A percentile compares a stretch with the other conserved stretches of the same genome.
Conservation (phyloP, 129 eudicot species). For the Silybum marianum region DNA sequence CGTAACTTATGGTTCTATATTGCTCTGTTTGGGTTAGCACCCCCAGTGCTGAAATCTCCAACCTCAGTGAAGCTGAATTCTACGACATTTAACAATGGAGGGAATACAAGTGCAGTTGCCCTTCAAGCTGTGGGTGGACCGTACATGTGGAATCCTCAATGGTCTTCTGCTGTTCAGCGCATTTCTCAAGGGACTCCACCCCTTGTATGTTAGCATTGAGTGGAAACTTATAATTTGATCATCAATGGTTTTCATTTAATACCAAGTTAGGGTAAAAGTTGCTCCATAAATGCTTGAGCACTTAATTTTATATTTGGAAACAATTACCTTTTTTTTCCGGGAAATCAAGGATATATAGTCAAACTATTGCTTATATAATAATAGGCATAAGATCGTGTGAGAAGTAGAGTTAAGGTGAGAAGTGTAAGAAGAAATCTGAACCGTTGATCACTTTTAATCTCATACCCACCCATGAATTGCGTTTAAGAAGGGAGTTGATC, state of each 20-base stretch:
- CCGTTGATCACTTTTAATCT: too few relatives aligned
- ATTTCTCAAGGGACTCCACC: constrained; percentile 99
- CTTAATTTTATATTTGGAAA: neutral
- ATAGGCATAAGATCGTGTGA: too few relatives aligned
- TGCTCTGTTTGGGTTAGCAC: constrained; percentile 98
- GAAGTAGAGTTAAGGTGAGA: too few relatives aligned
- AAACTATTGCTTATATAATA: neutral
- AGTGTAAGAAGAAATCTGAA: too few relatives aligned
- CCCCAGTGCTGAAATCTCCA: constrained; percentile 72
- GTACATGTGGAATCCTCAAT: constrained; percentile 90
- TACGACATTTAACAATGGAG: constrained; percentile 74
- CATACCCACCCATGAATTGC: too few relatives aligned
- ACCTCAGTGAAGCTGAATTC: constrained; percentile 60
- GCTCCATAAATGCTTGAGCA: neutral
- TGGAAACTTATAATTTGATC: constrained; percentile 3
- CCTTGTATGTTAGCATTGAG: constrained; percentile 65
- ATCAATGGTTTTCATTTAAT: constrained; percentile 2
- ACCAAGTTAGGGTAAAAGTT: constrained; percentile 15
- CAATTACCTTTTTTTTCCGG: neutral
- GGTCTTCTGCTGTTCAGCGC: constrained; percentile 96
- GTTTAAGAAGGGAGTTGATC: too few relatives aligned
- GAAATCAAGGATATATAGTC: neutral
- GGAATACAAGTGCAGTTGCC: constrained; percentile 66
- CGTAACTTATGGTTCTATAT: constrained; percentile 98
- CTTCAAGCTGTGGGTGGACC: constrained; percentile 98